Evolutionary conservation across 2,329 filamentous ascomycete species (phyloP), one percentile per base, ranked within the genome.

Genomic region (Xylaria sp.): DNA sequence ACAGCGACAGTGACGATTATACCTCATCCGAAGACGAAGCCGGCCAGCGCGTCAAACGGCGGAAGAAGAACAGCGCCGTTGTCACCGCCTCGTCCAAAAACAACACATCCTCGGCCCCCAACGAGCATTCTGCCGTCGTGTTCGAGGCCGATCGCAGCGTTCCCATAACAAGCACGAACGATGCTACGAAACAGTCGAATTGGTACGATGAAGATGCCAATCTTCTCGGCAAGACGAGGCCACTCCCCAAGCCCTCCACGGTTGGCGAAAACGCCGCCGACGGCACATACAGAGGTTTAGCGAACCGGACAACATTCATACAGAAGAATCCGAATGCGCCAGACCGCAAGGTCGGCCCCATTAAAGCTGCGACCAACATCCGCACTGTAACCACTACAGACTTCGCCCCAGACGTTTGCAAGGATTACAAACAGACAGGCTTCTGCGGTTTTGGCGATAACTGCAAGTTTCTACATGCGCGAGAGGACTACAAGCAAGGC

Each of bases 331-430:
- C 92, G 20, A 87, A 97, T 77, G 90, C 91, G 8, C 88, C 90
- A 2, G 83, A 81, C 32, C 86, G 89, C 70, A 85, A 87, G 41
- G 91, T 97, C 34, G 96, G 96, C 0, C 96, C 96, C 0, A 86
- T 97, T 69, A 97, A 97, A 80, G 91, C 92, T 1, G 87, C 95
- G 0, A 92, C 93, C 1, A 98, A 98, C 75, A 90, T 99, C 64
- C 90, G 96, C 60, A 97, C 92, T 1, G 91, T 97, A 71, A 98
- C 94, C 0, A 87, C 95, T 7, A 97, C 90, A 36, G 96, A 99
- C 77, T 98, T 93, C 77, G 91, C 92, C 0, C 93, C 95, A 0
- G 95, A 98, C 72, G 92, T 97, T 0, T 99, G 96, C 81, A 98
- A 98, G 79, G 96, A 98, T 77, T 96, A 93, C 80, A 95, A 95